These are phyloP conservation scores for Coemansia sp. DNA, from an alignment of 192 early-diverging fungal species.

Conservation along the genomic window DNA sequence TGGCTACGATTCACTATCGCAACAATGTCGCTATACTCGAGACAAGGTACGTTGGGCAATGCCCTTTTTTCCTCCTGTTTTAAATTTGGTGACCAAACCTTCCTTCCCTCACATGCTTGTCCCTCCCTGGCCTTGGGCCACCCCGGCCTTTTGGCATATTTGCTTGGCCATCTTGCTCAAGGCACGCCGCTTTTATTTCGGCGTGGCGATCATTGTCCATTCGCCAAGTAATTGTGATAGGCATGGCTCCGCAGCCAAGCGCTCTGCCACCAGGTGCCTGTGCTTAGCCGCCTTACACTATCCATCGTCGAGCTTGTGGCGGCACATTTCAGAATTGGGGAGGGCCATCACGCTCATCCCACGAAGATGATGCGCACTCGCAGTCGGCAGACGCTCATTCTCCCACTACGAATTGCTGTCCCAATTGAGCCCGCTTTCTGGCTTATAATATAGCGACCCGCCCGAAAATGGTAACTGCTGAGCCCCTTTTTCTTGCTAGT, in stretches of 20 bases:
- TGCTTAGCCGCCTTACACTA: neutral
- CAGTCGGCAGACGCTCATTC: neutral
- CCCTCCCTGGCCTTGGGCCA: neutral
- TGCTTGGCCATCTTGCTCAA: neutral
- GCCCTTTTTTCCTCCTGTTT: neutral
- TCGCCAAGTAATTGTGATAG: neutral
- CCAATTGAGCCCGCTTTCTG: neutral
- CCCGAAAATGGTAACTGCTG: constrained; percentile 7
- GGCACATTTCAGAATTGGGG: neutral
- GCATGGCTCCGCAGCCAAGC: constrained; percentile 2
- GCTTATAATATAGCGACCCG: neutral
- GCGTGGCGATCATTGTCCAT: constrained; percentile 1
- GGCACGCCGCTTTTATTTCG: neutral
- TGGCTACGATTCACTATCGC: constrained; percentile 5
- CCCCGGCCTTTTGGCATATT: neutral
- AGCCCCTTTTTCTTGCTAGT: constrained; percentile 1
- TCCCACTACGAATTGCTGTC: neutral
- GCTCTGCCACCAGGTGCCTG: neutral
- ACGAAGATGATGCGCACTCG: neutral
- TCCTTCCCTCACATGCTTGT: neutral
- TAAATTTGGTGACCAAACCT: neutral
- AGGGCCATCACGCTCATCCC: neutral
- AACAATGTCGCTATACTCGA: constrained; percentile 40
- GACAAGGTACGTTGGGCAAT: constrained; percentile 27
- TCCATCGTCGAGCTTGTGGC: neutral